Evolutionary conservation across 176 grass and related monocot genomes (phyloP), one percentile per base, ranked within the genome.

Genomic region (Thinopyrum elongatum): DNA sequence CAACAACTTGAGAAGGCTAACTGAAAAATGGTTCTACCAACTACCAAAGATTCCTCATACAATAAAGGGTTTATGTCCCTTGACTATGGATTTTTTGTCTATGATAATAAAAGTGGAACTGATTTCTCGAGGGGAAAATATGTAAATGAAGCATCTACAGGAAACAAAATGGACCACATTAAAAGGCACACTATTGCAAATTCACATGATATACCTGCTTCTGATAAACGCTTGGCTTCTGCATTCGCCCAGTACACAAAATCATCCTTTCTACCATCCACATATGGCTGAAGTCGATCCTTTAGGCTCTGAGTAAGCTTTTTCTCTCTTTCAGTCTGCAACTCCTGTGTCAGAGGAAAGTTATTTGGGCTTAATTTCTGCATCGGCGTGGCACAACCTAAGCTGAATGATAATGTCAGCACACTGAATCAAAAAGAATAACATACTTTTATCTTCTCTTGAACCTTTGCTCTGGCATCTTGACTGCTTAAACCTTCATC

Each of bases 371-470:
- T 80, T 62, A 68, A 27, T 36, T 84, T 68, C 65, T 63, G 39
- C 51, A 67, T 63, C 10, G 19, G 31, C 12, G 41, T 57, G 80
- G 1, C 42, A 86, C 23, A 79, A 9, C 21, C 57, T 65, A 66
- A 65, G 67, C 39, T 9, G 5, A 80, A 81, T 44, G 15, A 27
- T 58, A 87, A 79, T 7, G 29, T 23, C 8, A 13, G 80, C 26
- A 10, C 77, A 85, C 19, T 14, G 42, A 65, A 84, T 81, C 65
- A 38, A 66, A 42, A 81, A 81, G 42, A 25, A 33, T 39, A 83
- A 85, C 76, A 73, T 80, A 95, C 97, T 82, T 93, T 95, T 66
- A 99, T 90, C 82, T 96, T 99, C 62, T 99, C 97, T 70, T 91
- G 97, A 91, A 94, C 66, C 86, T 85, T 99, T 69, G 66, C 74